Conservation (phyloP, 176 grass and related monocot genomes). For the bread wheat (Triticum aestivum) region DNA sequence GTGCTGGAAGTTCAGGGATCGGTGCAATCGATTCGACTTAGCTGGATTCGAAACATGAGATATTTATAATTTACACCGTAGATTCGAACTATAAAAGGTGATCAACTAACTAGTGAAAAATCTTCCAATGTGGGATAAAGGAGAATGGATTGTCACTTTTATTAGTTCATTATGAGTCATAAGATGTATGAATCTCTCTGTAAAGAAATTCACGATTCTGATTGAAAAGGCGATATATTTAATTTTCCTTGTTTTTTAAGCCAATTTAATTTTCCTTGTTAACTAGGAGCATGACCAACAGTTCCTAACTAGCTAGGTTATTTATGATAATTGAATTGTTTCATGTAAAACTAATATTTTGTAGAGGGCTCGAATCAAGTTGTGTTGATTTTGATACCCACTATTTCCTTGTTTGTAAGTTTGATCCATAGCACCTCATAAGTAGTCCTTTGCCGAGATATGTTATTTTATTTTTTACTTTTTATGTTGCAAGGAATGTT, state of each 20-base stretch:
- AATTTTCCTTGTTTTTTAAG: background rate
- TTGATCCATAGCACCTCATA: background rate
- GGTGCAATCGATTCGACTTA: background rate
- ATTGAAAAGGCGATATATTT: background rate
- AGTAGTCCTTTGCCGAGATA: background rate
- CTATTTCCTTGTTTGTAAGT: background rate
- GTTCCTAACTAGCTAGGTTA: background rate
- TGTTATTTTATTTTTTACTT: background rate
- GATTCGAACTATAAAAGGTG: background rate
- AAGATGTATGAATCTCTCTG: background rate
- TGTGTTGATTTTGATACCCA: background rate
- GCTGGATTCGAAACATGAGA: background rate
- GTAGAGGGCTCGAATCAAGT: no score
- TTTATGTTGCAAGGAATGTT: background rate
- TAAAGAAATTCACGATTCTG: background rate
- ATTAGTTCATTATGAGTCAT: background rate
- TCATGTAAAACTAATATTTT: background rate
- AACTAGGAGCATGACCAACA: background rate
- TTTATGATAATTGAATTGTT: background rate
- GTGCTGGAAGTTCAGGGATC: background rate
- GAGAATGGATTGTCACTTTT: background rate
- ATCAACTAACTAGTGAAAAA: background rate
- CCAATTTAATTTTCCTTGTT: background rate
- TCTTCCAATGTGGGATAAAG: background rate
- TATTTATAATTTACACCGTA: background rate